Evolutionary conservation across 2,329 filamentous ascomycete genomes (phyloP), one percentile per base, ranked within the genome.

Genomic region (Pseudocercospora eumusae): DNA sequence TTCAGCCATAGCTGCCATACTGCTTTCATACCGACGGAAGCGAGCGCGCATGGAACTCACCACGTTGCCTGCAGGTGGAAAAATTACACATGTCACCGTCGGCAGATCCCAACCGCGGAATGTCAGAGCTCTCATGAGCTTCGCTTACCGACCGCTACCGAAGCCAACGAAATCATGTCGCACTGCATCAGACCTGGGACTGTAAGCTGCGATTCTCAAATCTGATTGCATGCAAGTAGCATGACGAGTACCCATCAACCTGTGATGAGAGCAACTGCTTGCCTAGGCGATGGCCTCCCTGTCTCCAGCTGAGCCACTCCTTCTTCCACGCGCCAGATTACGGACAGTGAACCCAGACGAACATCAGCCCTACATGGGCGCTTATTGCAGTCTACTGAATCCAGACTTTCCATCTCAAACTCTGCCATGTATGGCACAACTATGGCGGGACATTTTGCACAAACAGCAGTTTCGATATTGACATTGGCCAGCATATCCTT

Each of bases 301-400:
- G 50, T 54, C n/a, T 15, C 50, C 50, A 54, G 50, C 50, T 54
- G 15, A 31, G 50, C 50, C 50, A 54, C 50, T 50, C 13, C 20
- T 10, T 27, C 23, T 50, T 7, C 23, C 20, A 50, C 18, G 45
- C 20, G 23, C 18, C 45, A 50, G 45, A 50, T 50, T 5, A 20
- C 27, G 23, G 50, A 54, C 49, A 13, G 13, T 36, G 27, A 25
- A 21, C 27, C 28, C 31, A 21, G 52, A 54, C 28, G 18, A n/a
- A 36, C 40, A 36, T 54, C 52, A 33, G 28, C 28, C 18, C 28
- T 54, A 54, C n/a, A 18, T 20, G 20, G 25, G 28, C 28, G 52
- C 27, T 25, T 54, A 33, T 8, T 23, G 23, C 15, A 20, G 15
- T 36, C 28, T 28, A 8, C 28, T 20, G 27, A 20, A 21, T 40